Evolutionary conservation across 352 stramenopile genomes (phyloP).

Genomic region (Pythium chondricola): DNA sequence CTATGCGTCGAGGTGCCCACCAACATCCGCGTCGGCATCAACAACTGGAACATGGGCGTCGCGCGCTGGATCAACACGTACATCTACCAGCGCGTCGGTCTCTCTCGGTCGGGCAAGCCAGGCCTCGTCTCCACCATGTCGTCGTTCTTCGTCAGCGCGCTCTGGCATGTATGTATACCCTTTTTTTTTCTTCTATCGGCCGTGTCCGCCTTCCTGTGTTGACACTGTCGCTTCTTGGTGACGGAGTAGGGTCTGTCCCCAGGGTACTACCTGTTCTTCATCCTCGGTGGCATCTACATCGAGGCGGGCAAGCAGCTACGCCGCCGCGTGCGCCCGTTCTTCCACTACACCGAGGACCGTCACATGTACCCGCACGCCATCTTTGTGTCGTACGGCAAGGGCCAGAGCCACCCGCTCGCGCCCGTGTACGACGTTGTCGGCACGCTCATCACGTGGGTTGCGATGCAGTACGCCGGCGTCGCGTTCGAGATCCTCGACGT

Average conservation of each 20-base stretch:
- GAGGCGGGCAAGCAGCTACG: conserved; percentile 81
- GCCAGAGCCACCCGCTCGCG: conserved; percentile 63
- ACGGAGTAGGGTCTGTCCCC: conserved; percentile 62
- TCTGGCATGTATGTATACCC: conserved; percentile 65
- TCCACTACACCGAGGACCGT: conserved; percentile 85
- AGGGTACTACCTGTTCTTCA: conserved; percentile 86
- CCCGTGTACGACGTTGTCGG: conserved; percentile 73
- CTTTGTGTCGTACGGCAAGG: conserved; percentile 76
- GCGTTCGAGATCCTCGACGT: conserved; percentile 83
- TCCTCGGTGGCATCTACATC: conserved; percentile 79
- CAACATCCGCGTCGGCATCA: conserved; percentile 83
- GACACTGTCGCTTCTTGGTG: neutral
- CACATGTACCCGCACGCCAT: conserved; percentile 68
- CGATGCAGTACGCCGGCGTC: conserved; percentile 83
- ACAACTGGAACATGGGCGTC: conserved; percentile 88
- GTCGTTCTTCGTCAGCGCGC: conserved; percentile 75
- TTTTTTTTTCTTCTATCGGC: conserved; percentile 9
- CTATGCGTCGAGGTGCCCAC: conserved; percentile 79
- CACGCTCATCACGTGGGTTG: conserved; percentile 73
- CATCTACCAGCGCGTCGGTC: conserved; percentile 79
- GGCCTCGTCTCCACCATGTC: conserved; percentile 65
- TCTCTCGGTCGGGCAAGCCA: conserved; percentile 76
- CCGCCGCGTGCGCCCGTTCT: conserved; percentile 63
- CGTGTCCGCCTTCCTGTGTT: conserved; percentile 2
- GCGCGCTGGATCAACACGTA: conserved; percentile 86